Conservation (phyloP, 495 filamentous ascomycete species). For the Tuber brumale region DNA sequence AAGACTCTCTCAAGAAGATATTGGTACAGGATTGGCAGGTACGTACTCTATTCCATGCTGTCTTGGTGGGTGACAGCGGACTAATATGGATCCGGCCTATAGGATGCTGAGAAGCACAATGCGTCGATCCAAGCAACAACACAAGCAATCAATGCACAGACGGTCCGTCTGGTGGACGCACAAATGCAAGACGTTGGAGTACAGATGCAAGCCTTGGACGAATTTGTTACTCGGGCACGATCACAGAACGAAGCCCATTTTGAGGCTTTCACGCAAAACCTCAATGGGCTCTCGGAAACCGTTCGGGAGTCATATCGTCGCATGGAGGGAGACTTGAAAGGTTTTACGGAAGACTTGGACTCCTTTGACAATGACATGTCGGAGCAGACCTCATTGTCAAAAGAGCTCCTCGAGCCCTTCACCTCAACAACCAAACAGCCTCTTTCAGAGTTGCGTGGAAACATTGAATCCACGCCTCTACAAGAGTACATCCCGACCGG, state of each 20-base stretch:
- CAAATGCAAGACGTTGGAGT: constrained; percentile 78
- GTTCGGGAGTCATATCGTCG: constrained; percentile 64
- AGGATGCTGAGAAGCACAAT: constrained; percentile 74
- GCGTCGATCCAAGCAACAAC: constrained; percentile 71
- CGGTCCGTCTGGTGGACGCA: constrained; percentile 78
- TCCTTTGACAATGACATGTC: constrained; percentile 59
- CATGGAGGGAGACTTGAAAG: constrained; percentile 59
- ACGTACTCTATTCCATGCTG: constrained; percentile 41
- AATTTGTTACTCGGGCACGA: constrained; percentile 77
- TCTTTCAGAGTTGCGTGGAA: constrained; percentile 59
- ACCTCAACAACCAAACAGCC: constrained; percentile 57
- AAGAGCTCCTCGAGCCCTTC: constrained; percentile 55
- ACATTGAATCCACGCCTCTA: constrained; percentile 56
- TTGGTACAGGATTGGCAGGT: constrained; percentile 86
- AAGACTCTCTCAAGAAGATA: constrained; percentile 68
- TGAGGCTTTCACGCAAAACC: constrained; percentile 52
- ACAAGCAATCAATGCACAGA: constrained; percentile 84
- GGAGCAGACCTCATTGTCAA: constrained; percentile 49
- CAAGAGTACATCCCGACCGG: constrained; percentile 79
- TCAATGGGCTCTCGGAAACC: constrained; percentile 50
- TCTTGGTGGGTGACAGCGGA: constrained; percentile 13
- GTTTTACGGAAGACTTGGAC: constrained; percentile 56
- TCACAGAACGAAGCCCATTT: constrained; percentile 67
- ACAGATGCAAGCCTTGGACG: constrained; percentile 83
- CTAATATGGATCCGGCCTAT: constrained; percentile 39